phyloP scores from a whole-genome alignment of 1,284 basidiomycete species.

The Apiotrichum laibachii region DNA sequence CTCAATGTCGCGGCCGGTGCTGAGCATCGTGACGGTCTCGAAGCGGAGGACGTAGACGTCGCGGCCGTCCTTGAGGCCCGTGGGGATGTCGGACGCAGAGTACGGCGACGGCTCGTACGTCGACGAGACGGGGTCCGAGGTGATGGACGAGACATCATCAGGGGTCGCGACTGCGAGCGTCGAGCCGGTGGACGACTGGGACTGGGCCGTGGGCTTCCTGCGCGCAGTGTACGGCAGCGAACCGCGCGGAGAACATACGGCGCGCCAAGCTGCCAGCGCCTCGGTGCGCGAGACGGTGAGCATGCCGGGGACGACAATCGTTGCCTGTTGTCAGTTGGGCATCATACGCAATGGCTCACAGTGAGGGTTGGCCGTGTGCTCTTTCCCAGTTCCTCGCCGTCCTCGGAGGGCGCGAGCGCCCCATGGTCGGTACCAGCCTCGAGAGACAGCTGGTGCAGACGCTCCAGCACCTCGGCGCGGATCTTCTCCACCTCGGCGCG shows the following conservation, averaged over 20 bases:
- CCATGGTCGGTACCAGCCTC: slow-evolving; percentile 4
- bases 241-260: slow-evolving; percentile 30
- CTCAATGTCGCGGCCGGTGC: slow-evolving; percentile 53
- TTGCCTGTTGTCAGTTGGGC: slow-evolving; percentile 38
- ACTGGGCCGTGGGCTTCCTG: neutral
- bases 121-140: neutral
- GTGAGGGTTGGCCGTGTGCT: slow-evolving; percentile 42
- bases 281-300: slow-evolving; percentile 52
- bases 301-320: slow-evolving; percentile 55
- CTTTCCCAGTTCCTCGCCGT: slow-evolving; percentile 21
- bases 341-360: slow-evolving; percentile 26
- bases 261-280: slow-evolving; percentile 50
- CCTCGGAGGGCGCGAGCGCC: slow-evolving; percentile 1
- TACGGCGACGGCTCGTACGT: neutral
- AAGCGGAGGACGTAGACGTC: slow-evolving; percentile 53
- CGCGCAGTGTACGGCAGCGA: neutral
- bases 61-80: slow-evolving; percentile 44
- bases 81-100: neutral
- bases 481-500: slow-evolving; percentile 8
- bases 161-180: neutral
- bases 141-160: neutral
- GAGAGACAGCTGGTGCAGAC: slow-evolving; percentile 9
- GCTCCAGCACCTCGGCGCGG: slow-evolving; percentile 13
- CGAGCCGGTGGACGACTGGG: neutral
- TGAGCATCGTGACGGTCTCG: slow-evolving; percentile 51